Conservation (phyloP, 768 basidiomycete species). For the Termitomyces sp. region DNA sequence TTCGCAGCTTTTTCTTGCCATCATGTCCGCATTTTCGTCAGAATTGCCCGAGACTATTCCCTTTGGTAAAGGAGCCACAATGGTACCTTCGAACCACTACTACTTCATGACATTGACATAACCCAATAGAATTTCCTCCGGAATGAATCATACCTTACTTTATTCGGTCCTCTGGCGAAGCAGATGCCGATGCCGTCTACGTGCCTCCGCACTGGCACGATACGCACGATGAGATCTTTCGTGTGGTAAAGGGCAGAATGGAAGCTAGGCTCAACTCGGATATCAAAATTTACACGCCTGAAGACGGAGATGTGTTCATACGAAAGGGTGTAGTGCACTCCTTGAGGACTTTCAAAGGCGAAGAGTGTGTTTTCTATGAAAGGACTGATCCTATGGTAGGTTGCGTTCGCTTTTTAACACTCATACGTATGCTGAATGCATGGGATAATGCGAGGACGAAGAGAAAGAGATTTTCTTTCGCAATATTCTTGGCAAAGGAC, state of each 20-base stretch:
- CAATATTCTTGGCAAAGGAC: constrained; percentile 16
- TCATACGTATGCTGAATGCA: not conserved
- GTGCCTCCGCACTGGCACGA: constrained; percentile 32
- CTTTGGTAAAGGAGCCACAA: constrained; percentile 13
- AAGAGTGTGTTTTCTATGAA: constrained; percentile 25
- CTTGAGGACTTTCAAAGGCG: constrained; percentile 19
- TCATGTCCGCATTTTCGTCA: not conserved
- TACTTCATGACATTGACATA: not conserved
- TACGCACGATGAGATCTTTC: constrained; percentile 27
- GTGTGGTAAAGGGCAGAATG: constrained; percentile 23
- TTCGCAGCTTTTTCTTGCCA: not conserved
- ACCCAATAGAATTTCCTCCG: constrained; percentile 24
- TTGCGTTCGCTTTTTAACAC: not conserved
- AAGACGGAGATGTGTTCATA: constrained; percentile 26
- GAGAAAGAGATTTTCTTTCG: constrained; percentile 31
- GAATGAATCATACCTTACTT: constrained; percentile 22
- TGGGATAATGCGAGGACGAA: constrained; percentile 17
- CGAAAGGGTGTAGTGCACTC: constrained; percentile 24
- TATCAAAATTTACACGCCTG: constrained; percentile 19
- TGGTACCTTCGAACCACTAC: constrained; percentile 7
- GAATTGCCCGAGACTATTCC: constrained; percentile 8
- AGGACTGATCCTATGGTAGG: constrained; percentile 26
- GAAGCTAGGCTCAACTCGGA: constrained; percentile 21
- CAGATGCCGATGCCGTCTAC: constrained; percentile 20
- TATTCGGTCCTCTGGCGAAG: constrained; percentile 17